Conservation (phyloP, 768 basidiomycete genomes). For the Lactarius evosmus region DNA sequence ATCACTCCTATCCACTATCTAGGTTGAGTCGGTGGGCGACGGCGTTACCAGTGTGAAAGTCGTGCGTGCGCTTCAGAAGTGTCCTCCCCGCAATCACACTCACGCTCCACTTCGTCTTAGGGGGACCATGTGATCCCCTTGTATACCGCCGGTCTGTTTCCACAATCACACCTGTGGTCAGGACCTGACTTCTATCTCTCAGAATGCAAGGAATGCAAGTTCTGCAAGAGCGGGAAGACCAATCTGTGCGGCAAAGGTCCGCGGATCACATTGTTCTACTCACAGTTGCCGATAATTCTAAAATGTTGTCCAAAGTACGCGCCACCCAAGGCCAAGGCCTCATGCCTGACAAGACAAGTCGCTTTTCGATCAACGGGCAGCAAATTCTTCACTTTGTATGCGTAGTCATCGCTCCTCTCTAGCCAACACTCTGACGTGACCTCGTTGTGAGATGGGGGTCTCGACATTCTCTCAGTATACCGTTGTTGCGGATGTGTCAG, state of each 20-base stretch:
- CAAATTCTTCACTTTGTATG: conserved; percentile 88
- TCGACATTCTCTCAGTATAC: conserved; percentile 99
- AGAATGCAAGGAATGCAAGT: conserved; percentile 96
- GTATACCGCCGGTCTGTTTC: conserved; percentile 76
- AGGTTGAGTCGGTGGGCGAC: conserved; percentile 98
- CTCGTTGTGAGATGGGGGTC: conserved; percentile 78
- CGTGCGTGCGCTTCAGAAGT: conserved; percentile 36
- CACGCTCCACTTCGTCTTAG: conserved; percentile 31
- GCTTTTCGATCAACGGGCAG: conserved; percentile 89
- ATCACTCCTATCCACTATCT: conserved; percentile 32
- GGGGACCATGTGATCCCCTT: conserved; percentile 98
- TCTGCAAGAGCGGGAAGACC: conserved; percentile 97
- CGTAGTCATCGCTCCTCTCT: conserved; percentile 20
- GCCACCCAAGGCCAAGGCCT: conserved; percentile 90
- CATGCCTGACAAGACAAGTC: conserved; percentile 87
- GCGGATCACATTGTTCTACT: conserved; percentile 8
- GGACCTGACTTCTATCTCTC: conserved; percentile 8
- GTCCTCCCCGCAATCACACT: conserved; percentile 4
- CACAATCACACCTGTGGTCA: neutral
- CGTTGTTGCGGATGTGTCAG: conserved; percentile 94
- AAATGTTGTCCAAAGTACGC: conserved; percentile 54
- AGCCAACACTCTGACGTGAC: neutral
- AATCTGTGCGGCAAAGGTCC: conserved; percentile 94
- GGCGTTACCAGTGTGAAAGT: conserved; percentile 79
- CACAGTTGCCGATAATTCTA: neutral